Percentiles rank a stretch among this genome's conserved stretches.
Conservation (phyloP, 805 yeast species). For the Suhomyces sp. region DNA sequence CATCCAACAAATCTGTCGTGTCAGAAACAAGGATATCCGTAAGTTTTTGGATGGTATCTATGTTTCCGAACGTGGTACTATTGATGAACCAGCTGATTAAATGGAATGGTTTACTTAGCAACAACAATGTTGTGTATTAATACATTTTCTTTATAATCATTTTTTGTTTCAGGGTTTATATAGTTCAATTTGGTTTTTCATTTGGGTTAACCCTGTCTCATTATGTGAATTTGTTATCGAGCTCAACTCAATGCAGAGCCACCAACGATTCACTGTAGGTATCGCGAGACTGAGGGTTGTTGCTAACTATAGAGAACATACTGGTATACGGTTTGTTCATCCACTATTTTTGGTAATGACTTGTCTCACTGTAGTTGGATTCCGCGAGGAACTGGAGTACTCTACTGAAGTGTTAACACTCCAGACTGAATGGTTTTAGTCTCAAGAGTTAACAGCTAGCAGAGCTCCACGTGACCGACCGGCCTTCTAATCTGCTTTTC, state of each 20-base stretch:
- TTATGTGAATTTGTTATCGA: conserved; percentile 35
- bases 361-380: conserved; percentile 1
- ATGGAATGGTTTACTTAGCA: conserved; percentile 3
- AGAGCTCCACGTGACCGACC: neutral
- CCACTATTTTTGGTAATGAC: conserved; percentile 1
- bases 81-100: conserved; percentile 58
- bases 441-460: neutral
- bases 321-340: neutral
- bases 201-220: conserved; percentile 18
- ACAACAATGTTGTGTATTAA: conserved; percentile 15
- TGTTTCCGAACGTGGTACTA: conserved; percentile 92
- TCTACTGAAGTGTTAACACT: neutral
- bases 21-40: conserved; percentile 99
- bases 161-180: conserved; percentile 21
- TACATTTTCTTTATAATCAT: conserved; percentile 18
- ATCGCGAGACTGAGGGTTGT: conserved; percentile 14
- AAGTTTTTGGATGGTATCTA: conserved; percentile 99
- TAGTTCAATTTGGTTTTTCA: conserved; percentile 20
- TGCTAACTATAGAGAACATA: conserved; percentile 5
- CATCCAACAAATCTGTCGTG: conserved; percentile 96
- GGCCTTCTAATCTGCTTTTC: neutral
- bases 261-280: conserved; percentile 41
- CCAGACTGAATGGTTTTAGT: conserved; percentile 4
- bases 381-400: neutral
- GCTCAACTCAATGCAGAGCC: conserved; percentile 45